These are phyloP conservation scores for Ceratonia siliqua DNA, from an alignment of 306 rosid species.

Conservation along the genomic window DNA sequence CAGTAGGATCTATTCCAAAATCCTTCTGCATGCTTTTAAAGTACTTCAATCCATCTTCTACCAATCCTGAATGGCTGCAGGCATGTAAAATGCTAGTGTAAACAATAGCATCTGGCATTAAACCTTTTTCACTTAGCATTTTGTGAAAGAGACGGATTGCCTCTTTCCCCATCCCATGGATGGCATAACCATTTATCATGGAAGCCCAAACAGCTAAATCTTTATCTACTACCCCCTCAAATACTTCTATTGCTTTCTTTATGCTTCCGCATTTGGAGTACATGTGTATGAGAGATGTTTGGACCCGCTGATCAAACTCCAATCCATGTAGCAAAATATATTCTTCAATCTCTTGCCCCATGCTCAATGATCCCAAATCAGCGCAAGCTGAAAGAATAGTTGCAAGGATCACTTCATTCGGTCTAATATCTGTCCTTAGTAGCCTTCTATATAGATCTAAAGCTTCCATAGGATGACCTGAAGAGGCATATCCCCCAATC, in stretches of 20 bases:
- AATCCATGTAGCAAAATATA: constrained; percentile 50
- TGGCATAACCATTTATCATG: constrained; percentile 63
- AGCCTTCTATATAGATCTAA: constrained; percentile 42
- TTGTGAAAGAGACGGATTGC: constrained; percentile 55
- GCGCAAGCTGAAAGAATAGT: constrained; percentile 52
- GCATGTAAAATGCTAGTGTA: constrained; percentile 59
- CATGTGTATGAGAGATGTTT: constrained; percentile 73
- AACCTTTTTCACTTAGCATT: constrained; percentile 46
- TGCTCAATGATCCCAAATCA: constrained; percentile 46
- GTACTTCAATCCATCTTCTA: constrained; percentile 61
- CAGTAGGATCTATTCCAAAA: constrained; percentile 52
- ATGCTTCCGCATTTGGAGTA: constrained; percentile 69
- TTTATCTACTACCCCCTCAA: constrained; percentile 47
- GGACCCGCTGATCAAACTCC: constrained; percentile 49
- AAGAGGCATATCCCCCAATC: constrained; percentile 50
- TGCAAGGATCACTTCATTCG: constrained; percentile 41
- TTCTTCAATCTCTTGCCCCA: constrained; percentile 67
- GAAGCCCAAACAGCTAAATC: constrained; percentile 71
- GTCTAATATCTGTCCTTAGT: constrained; percentile 34
- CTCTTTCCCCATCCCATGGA: constrained; percentile 62
- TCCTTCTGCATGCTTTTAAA: constrained; percentile 62
- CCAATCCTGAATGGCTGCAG: constrained; percentile 73
- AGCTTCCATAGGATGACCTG: constrained; percentile 43
- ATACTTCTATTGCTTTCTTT: constrained; percentile 49
- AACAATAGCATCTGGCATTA: constrained; percentile 61